These are phyloP conservation scores for Mentha longifolia DNA, from an alignment of 257 asterid species.

Conservation along the genomic window DNA sequence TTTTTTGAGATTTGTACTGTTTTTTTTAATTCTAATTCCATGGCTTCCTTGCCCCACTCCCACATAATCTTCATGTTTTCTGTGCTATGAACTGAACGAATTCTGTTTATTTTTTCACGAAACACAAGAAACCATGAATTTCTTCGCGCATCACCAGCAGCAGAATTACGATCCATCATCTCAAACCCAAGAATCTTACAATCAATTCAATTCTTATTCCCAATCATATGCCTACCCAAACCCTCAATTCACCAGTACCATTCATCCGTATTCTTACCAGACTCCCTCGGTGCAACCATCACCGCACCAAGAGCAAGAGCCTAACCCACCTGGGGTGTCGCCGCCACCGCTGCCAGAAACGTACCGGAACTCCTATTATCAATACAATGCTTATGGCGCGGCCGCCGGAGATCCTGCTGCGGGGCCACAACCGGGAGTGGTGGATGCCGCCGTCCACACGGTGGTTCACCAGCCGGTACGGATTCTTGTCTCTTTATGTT, in stretches of 20 bases:
- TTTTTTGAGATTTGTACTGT: too few relatives aligned
- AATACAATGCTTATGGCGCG: constrained; percentile 26
- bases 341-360: constrained; percentile 31
- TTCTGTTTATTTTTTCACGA: too few relatives aligned
- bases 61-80: background rate
- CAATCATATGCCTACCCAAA: too few relatives aligned
- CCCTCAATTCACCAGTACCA: constrained; percentile 34
- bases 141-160: constrained; percentile 37
- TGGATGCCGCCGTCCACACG: constrained; percentile 32
- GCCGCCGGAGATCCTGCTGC: constrained; percentile 22
- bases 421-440: constrained; percentile 35
- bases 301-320: constrained; percentile 46
- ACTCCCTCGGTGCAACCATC: constrained; percentile 40
- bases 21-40: background rate
- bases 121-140: constrained; percentile 32
- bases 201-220: too few relatives aligned
- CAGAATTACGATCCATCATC: constrained; percentile 39
- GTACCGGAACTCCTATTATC: constrained; percentile 33
- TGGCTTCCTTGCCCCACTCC: background rate
- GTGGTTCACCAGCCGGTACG: constrained; percentile 48
- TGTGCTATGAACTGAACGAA: background rate
- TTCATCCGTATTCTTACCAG: constrained; percentile 39
- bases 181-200: constrained; percentile 35
- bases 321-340: constrained; percentile 63
- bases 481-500: background rate